These are phyloP conservation scores for Delonix regia DNA, from an alignment of 306 rosid genomes.

Conservation along the genomic window DNA sequence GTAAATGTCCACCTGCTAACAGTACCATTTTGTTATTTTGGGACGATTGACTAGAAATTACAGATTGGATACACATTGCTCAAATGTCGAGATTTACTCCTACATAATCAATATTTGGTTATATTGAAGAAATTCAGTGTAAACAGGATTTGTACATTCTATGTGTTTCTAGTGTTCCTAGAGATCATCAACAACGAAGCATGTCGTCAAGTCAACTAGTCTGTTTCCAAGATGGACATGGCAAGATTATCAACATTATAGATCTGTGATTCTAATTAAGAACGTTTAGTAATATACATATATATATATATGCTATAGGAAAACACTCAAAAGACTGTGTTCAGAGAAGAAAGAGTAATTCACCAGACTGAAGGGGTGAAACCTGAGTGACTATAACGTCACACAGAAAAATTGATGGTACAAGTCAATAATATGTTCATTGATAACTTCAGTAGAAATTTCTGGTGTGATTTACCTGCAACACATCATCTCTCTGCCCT, in stretches of 20 bases:
- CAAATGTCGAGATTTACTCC: constrained; percentile 16
- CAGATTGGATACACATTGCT: constrained; percentile 16
- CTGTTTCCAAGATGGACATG: not conserved
- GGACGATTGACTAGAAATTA: constrained; percentile 28
- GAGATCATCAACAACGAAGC: constrained; percentile 6
- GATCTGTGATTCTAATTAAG: not conserved
- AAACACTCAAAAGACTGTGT: not conserved
- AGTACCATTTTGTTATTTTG: constrained; percentile 29
- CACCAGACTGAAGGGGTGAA: not conserved
- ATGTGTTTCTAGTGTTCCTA: constrained; percentile 8
- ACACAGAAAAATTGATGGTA: not conserved
- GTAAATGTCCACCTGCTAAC: constrained; percentile 29
- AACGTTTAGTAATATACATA: not conserved
- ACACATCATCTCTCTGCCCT: constrained; percentile 33
- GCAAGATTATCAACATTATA: not conserved
- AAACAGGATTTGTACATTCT: constrained; percentile 9
- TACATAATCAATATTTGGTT: constrained; percentile 26
- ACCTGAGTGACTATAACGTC: not conserved
- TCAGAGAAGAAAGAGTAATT: not conserved
- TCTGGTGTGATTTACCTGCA: constrained; percentile 52
- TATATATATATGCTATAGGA: not conserved
- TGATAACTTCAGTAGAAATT: constrained; percentile 11
- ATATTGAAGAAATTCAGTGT: constrained; percentile 25
- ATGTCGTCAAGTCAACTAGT: not conserved
- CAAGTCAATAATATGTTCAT: constrained; percentile 8